Evolutionary conservation across 352 stramenopile genomes (phyloP).

Genomic region (Pythium brachiatum): DNA sequence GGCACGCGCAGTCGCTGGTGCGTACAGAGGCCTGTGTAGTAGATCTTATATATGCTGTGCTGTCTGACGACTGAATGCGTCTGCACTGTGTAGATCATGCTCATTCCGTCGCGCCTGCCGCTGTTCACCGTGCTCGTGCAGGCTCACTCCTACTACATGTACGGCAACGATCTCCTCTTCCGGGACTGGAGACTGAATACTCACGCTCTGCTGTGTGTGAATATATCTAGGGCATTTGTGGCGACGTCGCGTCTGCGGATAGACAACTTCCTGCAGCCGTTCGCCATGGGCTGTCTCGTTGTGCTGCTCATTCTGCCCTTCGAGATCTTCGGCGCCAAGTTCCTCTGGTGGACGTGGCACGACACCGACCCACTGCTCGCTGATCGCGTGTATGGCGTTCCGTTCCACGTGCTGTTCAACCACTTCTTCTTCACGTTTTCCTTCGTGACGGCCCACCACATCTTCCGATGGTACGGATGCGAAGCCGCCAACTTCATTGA

Average conservation of each 20-base stretch:
- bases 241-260: conserved; percentile 64
- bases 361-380: conserved; percentile 70
- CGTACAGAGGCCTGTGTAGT: not conserved
- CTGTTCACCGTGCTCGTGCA: conserved; percentile 67
- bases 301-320: conserved; percentile 63
- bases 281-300: conserved; percentile 59
- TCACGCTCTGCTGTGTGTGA: not conserved
- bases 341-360: conserved; percentile 86
- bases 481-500: not conserved
- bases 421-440: conserved; percentile 62
- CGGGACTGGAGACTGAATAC: not conserved
- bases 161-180: not conserved
- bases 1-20: conserved; percentile 68
- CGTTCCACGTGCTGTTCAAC: conserved; percentile 63
- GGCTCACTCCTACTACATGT: conserved; percentile 82
- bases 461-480: conserved; percentile 46
- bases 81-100: conserved; percentile 24
- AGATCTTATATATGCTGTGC: not conserved
- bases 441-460: conserved; percentile 49
- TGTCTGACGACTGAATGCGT: not conserved
- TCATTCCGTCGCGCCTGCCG: conserved; percentile 30
- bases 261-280: conserved; percentile 67
- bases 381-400: conserved; percentile 61
- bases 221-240: conserved; percentile 59
- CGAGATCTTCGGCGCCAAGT: conserved; percentile 75